A percentile compares a stretch with the other conserved stretches of the same genome.
These are phyloP conservation scores for Saprolegnia parasitica DNA, from an alignment of 352 stramenopile species.

Conservation along the genomic window DNA sequence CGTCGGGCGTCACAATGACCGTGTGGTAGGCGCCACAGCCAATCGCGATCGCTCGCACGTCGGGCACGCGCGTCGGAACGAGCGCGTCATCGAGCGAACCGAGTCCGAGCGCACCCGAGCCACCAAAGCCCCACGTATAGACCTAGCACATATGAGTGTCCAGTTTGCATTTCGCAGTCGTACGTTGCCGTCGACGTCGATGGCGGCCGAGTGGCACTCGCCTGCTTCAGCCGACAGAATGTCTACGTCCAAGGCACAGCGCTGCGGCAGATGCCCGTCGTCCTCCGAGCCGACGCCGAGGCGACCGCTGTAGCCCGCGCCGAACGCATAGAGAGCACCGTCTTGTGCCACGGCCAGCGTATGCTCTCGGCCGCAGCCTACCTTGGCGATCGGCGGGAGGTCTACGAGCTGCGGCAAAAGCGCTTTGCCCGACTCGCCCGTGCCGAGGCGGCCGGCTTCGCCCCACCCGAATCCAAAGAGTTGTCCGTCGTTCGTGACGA, in stretches of 20 bases:
- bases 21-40: slow-evolving; percentile 78
- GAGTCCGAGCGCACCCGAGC: slow-evolving; percentile 67
- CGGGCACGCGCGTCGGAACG: slow-evolving; percentile 38
- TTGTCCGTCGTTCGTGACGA: slow-evolving; percentile 52
- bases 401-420: slow-evolving; percentile 55
- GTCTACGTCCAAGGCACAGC: slow-evolving; percentile 36
- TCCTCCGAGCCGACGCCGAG: slow-evolving; percentile 60
- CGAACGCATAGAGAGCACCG: slow-evolving; percentile 66
- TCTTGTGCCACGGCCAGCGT: slow-evolving; percentile 52
- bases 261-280: slow-evolving; percentile 53
- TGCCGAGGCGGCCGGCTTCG: slow-evolving; percentile 75
- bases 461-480: slow-evolving; percentile 83
- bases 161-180: too few relatives aligned
- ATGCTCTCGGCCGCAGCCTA: slow-evolving; percentile 80
- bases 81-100: slow-evolving; percentile 55
- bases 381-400: slow-evolving; percentile 43
- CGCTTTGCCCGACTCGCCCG: slow-evolving; percentile 64
- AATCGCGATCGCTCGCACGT: slow-evolving; percentile 34
- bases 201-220: slow-evolving; percentile 72
- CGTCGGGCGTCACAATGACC: slow-evolving; percentile 43
- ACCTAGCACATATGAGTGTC: slow-evolving; percentile 34
- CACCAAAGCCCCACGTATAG: slow-evolving; percentile 85
- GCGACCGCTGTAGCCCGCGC: slow-evolving; percentile 68
- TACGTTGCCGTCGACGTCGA: slow-evolving; percentile 50
- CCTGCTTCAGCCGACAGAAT: slow-evolving; percentile 54